These are phyloP conservation scores for Haplosporangium gracile DNA, from an alignment of 192 early-diverging fungal species.

Conservation along the genomic window DNA sequence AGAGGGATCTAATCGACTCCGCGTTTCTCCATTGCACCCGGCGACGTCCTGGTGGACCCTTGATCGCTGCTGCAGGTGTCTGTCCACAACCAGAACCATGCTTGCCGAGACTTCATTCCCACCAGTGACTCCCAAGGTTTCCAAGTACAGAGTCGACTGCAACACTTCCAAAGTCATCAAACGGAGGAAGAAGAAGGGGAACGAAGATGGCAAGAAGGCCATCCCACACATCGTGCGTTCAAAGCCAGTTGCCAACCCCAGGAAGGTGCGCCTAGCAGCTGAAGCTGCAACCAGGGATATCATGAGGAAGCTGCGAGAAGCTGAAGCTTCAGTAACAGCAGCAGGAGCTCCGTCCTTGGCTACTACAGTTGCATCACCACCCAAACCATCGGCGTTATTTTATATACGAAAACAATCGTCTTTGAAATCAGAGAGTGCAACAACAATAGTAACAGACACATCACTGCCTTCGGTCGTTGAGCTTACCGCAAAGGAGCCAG, in stretches of 20 bases:
- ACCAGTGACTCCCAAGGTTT: conserved; percentile 2
- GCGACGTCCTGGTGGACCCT: background rate
- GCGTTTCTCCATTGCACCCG: background rate
- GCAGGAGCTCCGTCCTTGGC: background rate
- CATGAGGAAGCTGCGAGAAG: background rate
- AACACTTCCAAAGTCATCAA: conserved; percentile 14
- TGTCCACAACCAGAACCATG: background rate
- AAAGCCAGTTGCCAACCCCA: background rate
- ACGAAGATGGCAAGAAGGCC: background rate
- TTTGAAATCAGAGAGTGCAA: background rate
- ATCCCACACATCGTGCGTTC: background rate
- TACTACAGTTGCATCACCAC: background rate
- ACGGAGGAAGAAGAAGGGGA: background rate
- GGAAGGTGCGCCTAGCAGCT: background rate
- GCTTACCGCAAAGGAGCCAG: background rate
- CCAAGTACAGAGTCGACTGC: conserved; percentile 19
- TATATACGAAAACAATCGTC: background rate
- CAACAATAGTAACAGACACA: background rate
- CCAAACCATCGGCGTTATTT: background rate
- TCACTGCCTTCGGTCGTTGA: background rate
- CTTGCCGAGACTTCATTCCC: background rate
- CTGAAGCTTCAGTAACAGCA: background rate
- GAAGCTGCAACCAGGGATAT: background rate
- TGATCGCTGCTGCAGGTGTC: background rate
- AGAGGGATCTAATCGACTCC: background rate